Conservation (phyloP, 331 rosid species). For the Dryas integrifolia region DNA sequence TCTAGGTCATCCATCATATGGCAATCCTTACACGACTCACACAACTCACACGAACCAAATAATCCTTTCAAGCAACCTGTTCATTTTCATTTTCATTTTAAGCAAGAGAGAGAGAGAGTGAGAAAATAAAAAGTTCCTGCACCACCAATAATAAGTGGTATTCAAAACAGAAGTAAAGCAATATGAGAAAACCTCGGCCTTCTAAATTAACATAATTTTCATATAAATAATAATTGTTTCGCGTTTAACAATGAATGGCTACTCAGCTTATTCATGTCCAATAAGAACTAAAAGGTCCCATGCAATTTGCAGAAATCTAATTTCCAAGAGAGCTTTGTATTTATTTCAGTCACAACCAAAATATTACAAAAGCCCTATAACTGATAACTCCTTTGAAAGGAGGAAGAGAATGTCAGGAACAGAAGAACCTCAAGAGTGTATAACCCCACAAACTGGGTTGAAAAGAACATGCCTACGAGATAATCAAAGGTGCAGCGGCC, state of each 20-base stretch:
- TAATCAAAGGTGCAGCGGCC: conserved; percentile 30
- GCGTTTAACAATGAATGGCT: not conserved
- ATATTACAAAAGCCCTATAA: conserved; percentile 42
- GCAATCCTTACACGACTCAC: no score
- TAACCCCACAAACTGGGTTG: conserved; percentile 39
- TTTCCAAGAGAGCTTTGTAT: conserved; percentile 18
- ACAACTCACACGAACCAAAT: no score
- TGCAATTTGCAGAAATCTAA: not conserved
- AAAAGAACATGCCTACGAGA: conserved; percentile 45
- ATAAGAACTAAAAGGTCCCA: not conserved
- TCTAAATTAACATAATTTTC: not conserved
- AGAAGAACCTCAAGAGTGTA: conserved; percentile 24
- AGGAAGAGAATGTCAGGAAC: conserved; percentile 34
- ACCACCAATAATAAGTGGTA: not conserved
- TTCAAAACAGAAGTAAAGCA: not conserved
- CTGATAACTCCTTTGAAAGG: conserved; percentile 18
- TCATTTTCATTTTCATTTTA: no score
- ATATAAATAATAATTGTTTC: not conserved
- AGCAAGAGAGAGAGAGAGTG: no score
- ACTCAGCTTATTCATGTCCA: not conserved
- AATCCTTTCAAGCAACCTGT: no score
- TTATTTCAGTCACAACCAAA: conserved; percentile 33
- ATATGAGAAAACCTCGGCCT: not conserved
- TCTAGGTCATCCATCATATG: no score
- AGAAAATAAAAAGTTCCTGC: no score